Evolutionary conservation across 2,329 filamentous ascomycete species (phyloP).

Genomic region (Alternaria ventricosa): DNA sequence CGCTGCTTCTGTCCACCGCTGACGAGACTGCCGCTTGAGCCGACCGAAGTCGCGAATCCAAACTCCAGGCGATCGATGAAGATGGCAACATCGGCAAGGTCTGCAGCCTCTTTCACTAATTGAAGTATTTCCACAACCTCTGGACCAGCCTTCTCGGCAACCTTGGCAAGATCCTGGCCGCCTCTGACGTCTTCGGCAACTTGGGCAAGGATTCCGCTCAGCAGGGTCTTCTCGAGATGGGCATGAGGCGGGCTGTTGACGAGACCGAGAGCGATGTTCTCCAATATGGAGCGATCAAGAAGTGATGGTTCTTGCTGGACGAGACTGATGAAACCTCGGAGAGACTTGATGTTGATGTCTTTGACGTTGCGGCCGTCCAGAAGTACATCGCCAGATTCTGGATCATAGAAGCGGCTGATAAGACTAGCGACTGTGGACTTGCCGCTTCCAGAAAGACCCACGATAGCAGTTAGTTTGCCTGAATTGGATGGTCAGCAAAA

Average conservation of each 20-base stretch:
- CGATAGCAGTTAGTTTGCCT: slow-evolving; percentile 51
- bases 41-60: slow-evolving; percentile 58
- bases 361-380: slow-evolving; percentile 58
- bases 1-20: slow-evolving; percentile 66
- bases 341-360: slow-evolving; percentile 45
- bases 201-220: slow-evolving; percentile 57
- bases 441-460: slow-evolving; percentile 52
- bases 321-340: slow-evolving; percentile 48
- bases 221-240: slow-evolving; percentile 55
- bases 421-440: slow-evolving; percentile 52
- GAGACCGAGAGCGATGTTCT: slow-evolving; percentile 61
- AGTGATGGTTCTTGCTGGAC: slow-evolving; percentile 62
- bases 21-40: slow-evolving; percentile 61
- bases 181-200: slow-evolving; percentile 61
- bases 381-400: slow-evolving; percentile 62
- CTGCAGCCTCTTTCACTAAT: slow-evolving; percentile 58
- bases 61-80: slow-evolving; percentile 63
- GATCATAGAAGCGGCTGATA: slow-evolving; percentile 50
- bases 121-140: slow-evolving; percentile 57
- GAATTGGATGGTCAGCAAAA: background rate
- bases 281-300: slow-evolving; percentile 59
- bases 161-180: slow-evolving; percentile 55
- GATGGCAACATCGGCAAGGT: slow-evolving; percentile 63
- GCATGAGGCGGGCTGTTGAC: slow-evolving; percentile 50
- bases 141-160: slow-evolving; percentile 21